Percentiles rank a stretch among this genome's conserved stretches.
phyloP scores from a whole-genome alignment of 139 green algal species.

The Volvox africanus region DNA sequence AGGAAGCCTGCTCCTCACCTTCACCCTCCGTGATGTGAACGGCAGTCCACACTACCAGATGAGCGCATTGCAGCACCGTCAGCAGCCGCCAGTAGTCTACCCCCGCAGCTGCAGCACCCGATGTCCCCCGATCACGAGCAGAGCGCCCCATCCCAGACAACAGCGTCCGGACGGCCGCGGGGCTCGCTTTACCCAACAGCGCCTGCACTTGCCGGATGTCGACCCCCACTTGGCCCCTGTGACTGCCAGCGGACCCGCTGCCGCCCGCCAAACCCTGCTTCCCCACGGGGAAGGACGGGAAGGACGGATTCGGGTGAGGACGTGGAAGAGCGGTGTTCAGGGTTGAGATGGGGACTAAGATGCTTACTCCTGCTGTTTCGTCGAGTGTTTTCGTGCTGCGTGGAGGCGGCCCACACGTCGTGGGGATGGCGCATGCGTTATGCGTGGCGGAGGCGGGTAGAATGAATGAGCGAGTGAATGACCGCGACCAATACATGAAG shows the following conservation, averaged over 20 bases:
- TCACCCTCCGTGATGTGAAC: background rate
- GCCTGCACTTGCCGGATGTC: background rate
- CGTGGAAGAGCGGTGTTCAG: no score
- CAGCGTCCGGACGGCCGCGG: background rate
- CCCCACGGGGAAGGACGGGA: no score
- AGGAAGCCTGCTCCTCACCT: background rate
- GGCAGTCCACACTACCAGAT: slow-evolving; percentile 13
- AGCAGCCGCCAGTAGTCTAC: slow-evolving; percentile 46
- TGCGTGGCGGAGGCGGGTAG: no score
- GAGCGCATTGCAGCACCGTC: slow-evolving; percentile 21
- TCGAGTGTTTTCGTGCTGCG: no score
- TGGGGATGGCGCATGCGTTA: no score
- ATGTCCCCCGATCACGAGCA: no score
- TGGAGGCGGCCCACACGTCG: no score
- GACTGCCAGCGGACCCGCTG: background rate
- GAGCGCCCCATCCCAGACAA: background rate
- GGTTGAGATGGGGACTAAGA: no score
- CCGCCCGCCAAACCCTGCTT: background rate
- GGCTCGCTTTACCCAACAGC: background rate
- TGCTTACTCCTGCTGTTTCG: no score
- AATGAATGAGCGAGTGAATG: no score
- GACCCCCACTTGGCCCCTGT: background rate
- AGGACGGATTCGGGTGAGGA: no score
- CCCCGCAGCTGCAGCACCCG: background rate
- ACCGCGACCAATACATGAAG: no score